Evolutionary conservation across 371 early-diverging fungal genomes (phyloP), one percentile per base, ranked within the genome.

Genomic region (Chytridiales sp.): DNA sequence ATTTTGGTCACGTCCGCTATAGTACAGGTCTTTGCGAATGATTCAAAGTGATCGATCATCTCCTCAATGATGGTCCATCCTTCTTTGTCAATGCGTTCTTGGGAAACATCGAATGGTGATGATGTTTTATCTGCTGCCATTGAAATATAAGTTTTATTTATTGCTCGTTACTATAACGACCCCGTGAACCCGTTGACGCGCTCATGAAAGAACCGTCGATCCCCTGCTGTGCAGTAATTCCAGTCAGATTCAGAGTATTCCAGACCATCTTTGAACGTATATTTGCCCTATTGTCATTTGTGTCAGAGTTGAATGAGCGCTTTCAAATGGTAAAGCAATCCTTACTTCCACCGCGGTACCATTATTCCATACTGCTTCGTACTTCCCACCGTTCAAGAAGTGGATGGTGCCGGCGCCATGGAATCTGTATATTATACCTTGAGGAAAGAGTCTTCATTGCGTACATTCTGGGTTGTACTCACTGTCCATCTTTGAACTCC

Each of bases 401-500:
- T 75, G 73, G 21, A 80, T 69, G 6, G 76, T 77, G 6, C 81
- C 81, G 32, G 50, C 26, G 3, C 81, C 81, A 56, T 80, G 76
- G 55, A 80, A 80, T 44, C 80, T 79, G 42, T 17, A 34, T 11
- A 3, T 1, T 3, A 17, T n/a, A 27, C 17, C 13, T 27, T 32
- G 34, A 39, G 24, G 6, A 32, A 53, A 47, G 35, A 40, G n/a
- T 9, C 27, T 56, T 13, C 13, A 38, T 9, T 3, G n/a, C 5
- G 1, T 50, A 51, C 8, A 47, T 49, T 49, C 8, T 29, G 19
- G 8, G 30, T 24, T 32, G 26, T 13, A 6, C 30, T 22, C 40
- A 80, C 77, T 75, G 70, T 8, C 80, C 78, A 55, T 80, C 80
- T 40, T 78, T 78, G 54, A 80, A 75, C 22, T 66, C 60, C 11